Evolutionary conservation across 331 rosid genomes (phyloP).

Genomic region (Cydonia oblonga): DNA sequence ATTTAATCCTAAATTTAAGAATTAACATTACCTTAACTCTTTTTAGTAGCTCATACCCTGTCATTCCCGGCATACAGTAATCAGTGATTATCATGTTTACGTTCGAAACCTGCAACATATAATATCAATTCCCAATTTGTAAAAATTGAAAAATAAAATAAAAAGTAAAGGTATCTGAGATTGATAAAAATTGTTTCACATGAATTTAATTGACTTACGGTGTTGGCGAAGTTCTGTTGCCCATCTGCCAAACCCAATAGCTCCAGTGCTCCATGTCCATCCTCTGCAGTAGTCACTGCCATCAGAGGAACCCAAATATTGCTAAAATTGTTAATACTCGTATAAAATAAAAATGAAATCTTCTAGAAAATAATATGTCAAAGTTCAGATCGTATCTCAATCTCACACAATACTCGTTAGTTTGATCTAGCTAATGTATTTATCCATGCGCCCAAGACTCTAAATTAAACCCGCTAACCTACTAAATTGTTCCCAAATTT

Average conservation of each 20-base stretch:
- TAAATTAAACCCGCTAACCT: background rate
- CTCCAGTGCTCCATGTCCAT: slow-evolving; percentile 17
- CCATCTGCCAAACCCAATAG: slow-evolving; percentile 19
- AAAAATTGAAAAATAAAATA: background rate
- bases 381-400: background rate
- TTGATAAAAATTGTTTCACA: background rate
- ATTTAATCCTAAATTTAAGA: background rate
- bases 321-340: background rate
- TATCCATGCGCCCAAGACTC: background rate
- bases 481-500: background rate
- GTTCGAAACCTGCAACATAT: background rate
- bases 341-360: background rate
- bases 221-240: background rate
- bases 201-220: background rate
- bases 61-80: slow-evolving; percentile 29
- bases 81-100: slow-evolving; percentile 24
- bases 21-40: slow-evolving; percentile 13
- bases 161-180: background rate
- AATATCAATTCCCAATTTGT: too few species aligned
- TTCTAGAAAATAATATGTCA: background rate
- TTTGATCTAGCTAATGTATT: too few species aligned
- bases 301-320: background rate
- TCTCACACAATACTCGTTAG: background rate
- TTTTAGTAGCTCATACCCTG: slow-evolving; percentile 22
- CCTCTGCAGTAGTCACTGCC: slow-evolving; percentile 18